Evolutionary conservation across 306 rosid genomes (phyloP).

Genomic region (Begonia masoniana): DNA sequence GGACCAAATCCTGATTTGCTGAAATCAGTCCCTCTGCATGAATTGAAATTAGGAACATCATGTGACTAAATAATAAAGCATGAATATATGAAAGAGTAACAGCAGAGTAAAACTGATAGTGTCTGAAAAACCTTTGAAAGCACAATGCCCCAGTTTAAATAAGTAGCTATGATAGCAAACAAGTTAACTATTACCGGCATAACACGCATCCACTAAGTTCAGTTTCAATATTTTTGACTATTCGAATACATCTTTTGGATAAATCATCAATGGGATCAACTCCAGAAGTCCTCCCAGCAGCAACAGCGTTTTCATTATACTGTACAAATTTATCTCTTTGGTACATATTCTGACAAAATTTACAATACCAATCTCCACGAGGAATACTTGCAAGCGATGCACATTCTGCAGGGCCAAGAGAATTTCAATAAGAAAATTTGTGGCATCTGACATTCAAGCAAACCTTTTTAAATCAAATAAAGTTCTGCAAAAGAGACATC

Average conservation of each 20-base stretch:
- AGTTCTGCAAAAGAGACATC: too few relatives aligned
- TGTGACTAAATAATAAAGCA: too few relatives aligned
- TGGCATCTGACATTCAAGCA: too few relatives aligned
- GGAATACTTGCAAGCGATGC: conserved; percentile 68
- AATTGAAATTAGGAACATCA: neutral
- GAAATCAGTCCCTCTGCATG: conserved; percentile 70
- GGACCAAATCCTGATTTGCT: conserved; percentile 99
- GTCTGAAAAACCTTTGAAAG: too few relatives aligned
- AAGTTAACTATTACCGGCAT: conserved; percentile 50
- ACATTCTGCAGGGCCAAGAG: conserved; percentile 58
- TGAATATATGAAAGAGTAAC: too few relatives aligned
- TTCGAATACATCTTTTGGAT: conserved; percentile 81
- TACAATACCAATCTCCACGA: conserved; percentile 82
- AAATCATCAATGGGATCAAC: conserved; percentile 85
- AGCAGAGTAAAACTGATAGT: too few relatives aligned
- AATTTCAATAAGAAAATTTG: conserved; percentile 1
- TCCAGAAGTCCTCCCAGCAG: conserved; percentile 84
- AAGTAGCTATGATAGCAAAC: too few relatives aligned
- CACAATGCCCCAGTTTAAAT: too few relatives aligned
- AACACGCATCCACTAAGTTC: conserved; percentile 88
- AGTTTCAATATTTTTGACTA: conserved; percentile 65
- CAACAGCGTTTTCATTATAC: conserved; percentile 70
- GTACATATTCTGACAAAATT: conserved; percentile 73
- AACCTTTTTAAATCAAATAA: too few relatives aligned
- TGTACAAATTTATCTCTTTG: conserved; percentile 48